Conservation (phyloP, 202 grass and related monocot genomes). For the Elaeis oleifera region DNA sequence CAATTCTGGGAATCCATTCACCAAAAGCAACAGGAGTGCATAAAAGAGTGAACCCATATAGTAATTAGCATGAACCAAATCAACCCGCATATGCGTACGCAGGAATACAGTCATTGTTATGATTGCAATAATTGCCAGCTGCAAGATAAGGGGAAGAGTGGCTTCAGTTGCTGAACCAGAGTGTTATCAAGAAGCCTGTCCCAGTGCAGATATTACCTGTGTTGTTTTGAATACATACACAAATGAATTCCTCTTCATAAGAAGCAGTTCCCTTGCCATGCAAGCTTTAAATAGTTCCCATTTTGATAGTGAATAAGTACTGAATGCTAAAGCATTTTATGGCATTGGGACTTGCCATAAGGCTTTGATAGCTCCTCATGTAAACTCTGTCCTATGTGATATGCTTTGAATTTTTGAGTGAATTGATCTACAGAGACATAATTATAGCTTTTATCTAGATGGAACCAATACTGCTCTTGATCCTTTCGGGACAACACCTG, state of each 20-base stretch:
- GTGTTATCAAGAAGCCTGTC: too few relatives aligned
- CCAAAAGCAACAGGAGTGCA: conserved; percentile 44
- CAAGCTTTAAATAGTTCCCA: conserved; percentile 37
- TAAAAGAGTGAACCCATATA: conserved; percentile 76
- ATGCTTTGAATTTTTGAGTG: conserved; percentile 23
- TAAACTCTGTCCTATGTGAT: conserved; percentile 12
- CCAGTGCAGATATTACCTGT: conserved; percentile 19
- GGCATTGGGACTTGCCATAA: conserved; percentile 6
- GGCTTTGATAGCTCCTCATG: conserved; percentile 1
- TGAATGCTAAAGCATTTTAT: conserved; percentile 31
- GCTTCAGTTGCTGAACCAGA: background rate
- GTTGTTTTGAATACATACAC: conserved; percentile 41
- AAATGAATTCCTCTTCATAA: conserved; percentile 35
- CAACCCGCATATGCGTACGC: conserved; percentile 41
- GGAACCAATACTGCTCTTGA: conserved; percentile 40
- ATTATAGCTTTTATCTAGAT: conserved; percentile 17
- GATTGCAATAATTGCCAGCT: conserved; percentile 51
- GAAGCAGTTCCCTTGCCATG: conserved; percentile 33
- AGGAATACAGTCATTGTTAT: conserved; percentile 73
- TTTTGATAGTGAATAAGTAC: conserved; percentile 20
- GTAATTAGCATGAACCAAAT: conserved; percentile 60
- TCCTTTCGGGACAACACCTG: conserved; percentile 40
- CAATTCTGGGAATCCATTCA: conserved; percentile 72
- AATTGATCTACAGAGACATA: conserved; percentile 32
- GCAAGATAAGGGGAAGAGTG: conserved; percentile 8